Base-by-base conservation (phyloP, 495 filamentous ascomycete species). In the Penicillium crystallinum region DNA sequence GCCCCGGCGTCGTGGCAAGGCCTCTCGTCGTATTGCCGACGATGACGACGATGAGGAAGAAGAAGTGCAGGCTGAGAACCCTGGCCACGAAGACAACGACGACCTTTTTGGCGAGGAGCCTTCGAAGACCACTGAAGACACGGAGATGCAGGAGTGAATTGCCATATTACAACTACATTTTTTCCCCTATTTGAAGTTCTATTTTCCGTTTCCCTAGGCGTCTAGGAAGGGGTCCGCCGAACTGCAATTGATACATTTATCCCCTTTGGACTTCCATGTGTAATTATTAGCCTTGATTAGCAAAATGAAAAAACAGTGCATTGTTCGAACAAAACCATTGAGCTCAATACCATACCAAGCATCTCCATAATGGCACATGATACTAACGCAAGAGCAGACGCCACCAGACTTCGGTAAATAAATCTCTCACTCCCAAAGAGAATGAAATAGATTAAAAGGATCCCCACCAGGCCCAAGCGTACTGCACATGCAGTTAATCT, bases 41-140 rank as follows among this genome's bases (percentile, higher is more conserved):
- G 74, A 77, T 37, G 72, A 76, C 2, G 73, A 76, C 6, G 73
- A 76, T 0, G 70, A 71, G 21, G 66, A 67, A 6, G 64, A 64
- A 34, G 56, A 46, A 18, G 55, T 34, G 33, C 39, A 44, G 18
- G 51, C 33, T 17, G 46, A 39, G 27, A 57, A 39, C 46, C 35
- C n/a, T 33, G 55, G 12, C 8, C 39, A 60, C 4, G 56, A 59
- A 1, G 51, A 40, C 8, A 46, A 53, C 18, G 64, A 63, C 31
- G 63, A 61, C 6, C 41, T 67, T 15, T 67, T 67, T 27, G 62
- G 58, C 17, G 61, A 58, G 21, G 53, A 61, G 12, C 27, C 47
- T 21, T 39, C 48, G 8, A 61, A 63, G 40, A 19, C 40, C 12
- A 35, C 29, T n/a, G 56, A 64, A 30, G 63, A 68, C 22, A 53